Percentiles rank a stretch among this genome's conserved stretches.
Conservation (phyloP, 768 basidiomycete genomes). For the Russula olivacea region DNA sequence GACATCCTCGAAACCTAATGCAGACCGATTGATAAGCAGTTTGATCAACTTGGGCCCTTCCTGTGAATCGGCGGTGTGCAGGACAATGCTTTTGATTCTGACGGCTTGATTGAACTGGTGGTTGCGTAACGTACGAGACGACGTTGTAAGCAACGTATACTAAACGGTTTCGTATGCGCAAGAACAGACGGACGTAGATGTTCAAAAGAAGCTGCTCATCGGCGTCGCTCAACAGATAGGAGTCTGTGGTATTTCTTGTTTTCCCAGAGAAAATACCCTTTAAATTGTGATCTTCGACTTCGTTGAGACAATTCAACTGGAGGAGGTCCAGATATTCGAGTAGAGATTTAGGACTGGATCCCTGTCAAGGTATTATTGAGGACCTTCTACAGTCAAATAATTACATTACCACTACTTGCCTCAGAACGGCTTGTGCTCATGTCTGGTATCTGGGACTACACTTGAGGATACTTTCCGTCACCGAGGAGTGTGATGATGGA, state of each 20-base stretch:
- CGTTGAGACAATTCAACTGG: slow-evolving; percentile 69
- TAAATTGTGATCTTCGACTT: slow-evolving; percentile 45
- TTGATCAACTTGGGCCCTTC: slow-evolving; percentile 59
- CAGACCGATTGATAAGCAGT: slow-evolving; percentile 52
- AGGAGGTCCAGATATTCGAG: slow-evolving; percentile 27
- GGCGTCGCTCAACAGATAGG: slow-evolving; percentile 58
- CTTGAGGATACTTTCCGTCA: not conserved
- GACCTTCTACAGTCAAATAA: not conserved
- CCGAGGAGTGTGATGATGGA: not conserved
- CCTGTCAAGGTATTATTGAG: not conserved
- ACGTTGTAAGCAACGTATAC: not conserved
- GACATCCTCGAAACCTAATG: slow-evolving; percentile 62
- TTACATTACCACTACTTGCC: slow-evolving; percentile 2
- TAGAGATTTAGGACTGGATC: slow-evolving; percentile 8
- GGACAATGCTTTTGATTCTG: slow-evolving; percentile 51
- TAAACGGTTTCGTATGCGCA: not conserved
- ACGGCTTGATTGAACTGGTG: slow-evolving; percentile 65
- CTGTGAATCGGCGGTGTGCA: slow-evolving; percentile 37
- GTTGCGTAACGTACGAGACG: too few species aligned
- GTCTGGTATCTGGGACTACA: not conserved
- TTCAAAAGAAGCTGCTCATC: slow-evolving; percentile 69
- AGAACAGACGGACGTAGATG: slow-evolving; percentile 54
- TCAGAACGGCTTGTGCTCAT: slow-evolving; percentile 16
- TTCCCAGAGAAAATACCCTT: slow-evolving; percentile 44
- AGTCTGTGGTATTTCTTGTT: slow-evolving; percentile 39